Percentiles rank a stretch among this genome's conserved stretches.
These are phyloP conservation scores for Cucurbita ficifolia DNA, from an alignment of 306 rosid species.

Conservation along the genomic window DNA sequence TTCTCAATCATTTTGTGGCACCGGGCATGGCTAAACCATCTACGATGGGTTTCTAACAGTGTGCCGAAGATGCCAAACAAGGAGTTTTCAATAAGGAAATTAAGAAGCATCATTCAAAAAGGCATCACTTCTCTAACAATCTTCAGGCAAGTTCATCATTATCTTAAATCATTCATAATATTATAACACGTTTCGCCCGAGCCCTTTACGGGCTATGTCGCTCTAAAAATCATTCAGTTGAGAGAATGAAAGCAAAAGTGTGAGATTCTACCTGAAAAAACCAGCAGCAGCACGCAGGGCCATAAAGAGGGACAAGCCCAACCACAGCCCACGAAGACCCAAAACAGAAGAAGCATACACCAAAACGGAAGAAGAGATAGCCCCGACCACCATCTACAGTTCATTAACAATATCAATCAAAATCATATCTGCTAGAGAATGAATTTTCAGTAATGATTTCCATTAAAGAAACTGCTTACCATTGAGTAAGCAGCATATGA, in stretches of 20 bases:
- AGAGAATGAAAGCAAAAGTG: neutral
- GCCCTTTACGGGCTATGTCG: neutral
- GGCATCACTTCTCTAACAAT: neutral
- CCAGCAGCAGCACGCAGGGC: slow-evolving; percentile 68
- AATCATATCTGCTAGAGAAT: neutral
- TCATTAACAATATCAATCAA: neutral
- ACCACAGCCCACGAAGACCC: slow-evolving; percentile 83
- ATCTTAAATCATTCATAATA: neutral
- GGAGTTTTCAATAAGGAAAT: neutral
- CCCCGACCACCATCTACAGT: slow-evolving; percentile 56
- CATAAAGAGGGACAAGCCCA: slow-evolving; percentile 77
- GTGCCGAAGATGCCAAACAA: neutral
- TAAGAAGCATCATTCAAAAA: neutral
- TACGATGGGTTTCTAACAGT: neutral
- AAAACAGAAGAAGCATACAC: slow-evolving; percentile 33
- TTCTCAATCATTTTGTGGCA: no score
- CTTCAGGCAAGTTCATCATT: neutral
- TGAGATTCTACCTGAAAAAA: slow-evolving; percentile 35
- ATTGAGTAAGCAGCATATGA: slow-evolving; percentile 78
- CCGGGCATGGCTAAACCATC: no score
- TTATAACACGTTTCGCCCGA: neutral
- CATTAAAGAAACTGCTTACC: slow-evolving; percentile 33
- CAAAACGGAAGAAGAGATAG: slow-evolving; percentile 55
- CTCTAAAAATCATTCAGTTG: neutral
- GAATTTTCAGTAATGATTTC: neutral